Percentiles rank a stretch among this genome's conserved stretches.
Conservation (phyloP, 2,329 filamentous ascomycete species). For the Pseudogymnoascus sp. region DNA sequence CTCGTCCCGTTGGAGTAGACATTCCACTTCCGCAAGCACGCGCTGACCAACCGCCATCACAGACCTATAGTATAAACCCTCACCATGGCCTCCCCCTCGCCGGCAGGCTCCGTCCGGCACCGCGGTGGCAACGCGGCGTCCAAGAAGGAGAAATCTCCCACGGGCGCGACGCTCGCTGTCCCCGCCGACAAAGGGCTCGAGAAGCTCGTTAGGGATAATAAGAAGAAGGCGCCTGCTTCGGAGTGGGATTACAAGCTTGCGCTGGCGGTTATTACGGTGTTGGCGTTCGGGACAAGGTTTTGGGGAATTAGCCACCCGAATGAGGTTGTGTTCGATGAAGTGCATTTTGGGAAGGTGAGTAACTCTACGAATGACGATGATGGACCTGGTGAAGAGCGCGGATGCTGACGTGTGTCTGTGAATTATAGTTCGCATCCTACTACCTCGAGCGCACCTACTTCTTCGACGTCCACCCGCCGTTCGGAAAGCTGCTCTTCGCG, state of each 20-base stretch:
- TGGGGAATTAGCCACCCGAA: slow-evolving; percentile 93
- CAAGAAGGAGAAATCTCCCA: slow-evolving; percentile 41
- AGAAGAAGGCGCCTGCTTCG: slow-evolving; percentile 36
- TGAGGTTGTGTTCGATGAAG: slow-evolving; percentile 97
- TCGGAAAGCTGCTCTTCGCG: slow-evolving; percentile 95
- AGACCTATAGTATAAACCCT: not conserved
- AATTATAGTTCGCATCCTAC: slow-evolving; percentile 56
- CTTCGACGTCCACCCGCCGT: slow-evolving; percentile 98
- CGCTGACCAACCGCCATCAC: not conserved
- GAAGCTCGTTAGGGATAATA: slow-evolving; percentile 37
- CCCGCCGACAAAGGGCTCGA: slow-evolving; percentile 34
- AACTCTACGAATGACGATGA: slow-evolving; percentile 9
- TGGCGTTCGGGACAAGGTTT: slow-evolving; percentile 89
- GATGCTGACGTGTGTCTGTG: slow-evolving; percentile 9
- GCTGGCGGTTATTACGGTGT: slow-evolving; percentile 64
- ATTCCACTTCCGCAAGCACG: not conserved
- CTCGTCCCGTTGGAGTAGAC: not conserved
- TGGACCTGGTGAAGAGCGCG: not conserved
- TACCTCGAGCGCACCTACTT: slow-evolving; percentile 98
- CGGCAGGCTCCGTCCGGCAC: slow-evolving; percentile 26
- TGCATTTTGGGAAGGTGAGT: slow-evolving; percentile 96
- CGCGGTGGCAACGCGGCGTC: slow-evolving; percentile 28
- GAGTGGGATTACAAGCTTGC: slow-evolving; percentile 81
- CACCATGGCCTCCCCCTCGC: slow-evolving; percentile 13
- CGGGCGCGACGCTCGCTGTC: slow-evolving; percentile 19